Evolutionary conservation across 2,329 filamentous ascomycete species (phyloP).

Genomic region (Talaromyces albobiverticillius): DNA sequence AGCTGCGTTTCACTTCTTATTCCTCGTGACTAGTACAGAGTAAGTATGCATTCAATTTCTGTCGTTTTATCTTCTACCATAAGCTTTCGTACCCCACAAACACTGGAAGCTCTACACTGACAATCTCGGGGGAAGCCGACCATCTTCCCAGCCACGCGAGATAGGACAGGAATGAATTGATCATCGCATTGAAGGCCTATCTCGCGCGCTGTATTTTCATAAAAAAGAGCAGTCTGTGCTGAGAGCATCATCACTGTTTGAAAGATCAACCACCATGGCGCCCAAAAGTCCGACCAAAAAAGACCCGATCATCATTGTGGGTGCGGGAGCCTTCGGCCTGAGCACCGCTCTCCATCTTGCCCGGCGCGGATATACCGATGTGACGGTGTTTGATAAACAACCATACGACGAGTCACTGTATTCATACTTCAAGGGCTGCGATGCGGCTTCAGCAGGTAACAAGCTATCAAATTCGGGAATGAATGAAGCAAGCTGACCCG

Average conservation of each 20-base stretch:
- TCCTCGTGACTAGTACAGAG: too few relatives aligned
- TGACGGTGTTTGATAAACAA: conserved; percentile 51
- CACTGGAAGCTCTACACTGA: not conserved
- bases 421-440: conserved; percentile 40
- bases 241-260: not conserved
- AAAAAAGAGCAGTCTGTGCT: not conserved
- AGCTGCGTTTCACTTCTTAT: not conserved
- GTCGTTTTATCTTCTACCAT: too few relatives aligned
- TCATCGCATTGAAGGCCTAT: not conserved
- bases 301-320: conserved; percentile 25
- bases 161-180: not conserved
- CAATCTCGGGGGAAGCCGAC: conserved; percentile 4
- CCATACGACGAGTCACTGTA: conserved; percentile 41
- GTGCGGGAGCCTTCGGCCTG: conserved; percentile 27
- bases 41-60: too few relatives aligned
- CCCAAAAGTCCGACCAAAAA: not conserved
- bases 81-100: not conserved
- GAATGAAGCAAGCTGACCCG: not conserved
- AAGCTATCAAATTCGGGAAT: not conserved
- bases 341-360: conserved; percentile 43
- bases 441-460: conserved; percentile 44
- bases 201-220: not conserved
- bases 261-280: not conserved
- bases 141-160: not conserved
- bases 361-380: conserved; percentile 44